A percentile compares a stretch with the other conserved stretches of the same genome.
These are phyloP conservation scores for Porphyrellus cyaneotinctus DNA, from an alignment of 768 basidiomycete genomes.

Conservation along the genomic window DNA sequence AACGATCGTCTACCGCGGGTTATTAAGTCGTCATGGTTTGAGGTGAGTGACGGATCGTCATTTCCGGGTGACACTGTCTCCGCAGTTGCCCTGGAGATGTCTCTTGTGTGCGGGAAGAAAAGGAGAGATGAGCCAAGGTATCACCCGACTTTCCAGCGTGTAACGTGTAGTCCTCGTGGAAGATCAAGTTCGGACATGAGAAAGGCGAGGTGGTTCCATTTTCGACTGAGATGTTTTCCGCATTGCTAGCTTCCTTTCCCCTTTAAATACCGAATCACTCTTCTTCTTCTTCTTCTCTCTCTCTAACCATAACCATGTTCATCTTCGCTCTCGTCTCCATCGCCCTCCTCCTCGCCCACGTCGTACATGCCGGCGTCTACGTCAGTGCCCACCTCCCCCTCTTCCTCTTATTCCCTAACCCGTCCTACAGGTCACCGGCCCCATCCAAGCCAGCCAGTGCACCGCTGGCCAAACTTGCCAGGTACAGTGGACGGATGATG, in stretches of 20 bases:
- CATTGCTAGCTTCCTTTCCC: conserved; percentile 22
- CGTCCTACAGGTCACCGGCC: conserved; percentile 42
- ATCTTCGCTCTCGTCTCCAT: conserved; percentile 11
- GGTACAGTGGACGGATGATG: conserved; percentile 65
- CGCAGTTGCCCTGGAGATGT: too few relatives aligned
- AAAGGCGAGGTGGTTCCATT: conserved; percentile 10
- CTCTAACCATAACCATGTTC: conserved; percentile 10
- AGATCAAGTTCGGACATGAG: conserved; percentile 23
- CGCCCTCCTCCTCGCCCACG: conserved; percentile 20
- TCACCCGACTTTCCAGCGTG: too few relatives aligned
- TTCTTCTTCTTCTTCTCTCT: background rate
- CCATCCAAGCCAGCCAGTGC: conserved; percentile 42
- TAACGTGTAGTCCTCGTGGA: background rate
- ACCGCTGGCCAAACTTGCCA: conserved; percentile 50
- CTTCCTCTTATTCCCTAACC: background rate
- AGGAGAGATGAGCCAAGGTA: too few relatives aligned
- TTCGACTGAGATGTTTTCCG: conserved; percentile 5
- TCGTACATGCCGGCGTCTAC: conserved; percentile 16
- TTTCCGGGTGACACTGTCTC: too few relatives aligned
- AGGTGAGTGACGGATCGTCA: too few relatives aligned
- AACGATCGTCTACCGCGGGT: too few relatives aligned
- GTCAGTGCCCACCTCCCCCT: conserved; percentile 5
- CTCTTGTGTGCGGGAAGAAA: too few relatives aligned
- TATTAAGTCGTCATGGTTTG: too few relatives aligned
- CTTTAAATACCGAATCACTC: conserved; percentile 24